Percentiles rank a stretch among this genome's conserved stretches.
Evolutionary conservation across 495 filamentous ascomycete genomes (phyloP).

Genomic region (Copromyces sp.): DNA sequence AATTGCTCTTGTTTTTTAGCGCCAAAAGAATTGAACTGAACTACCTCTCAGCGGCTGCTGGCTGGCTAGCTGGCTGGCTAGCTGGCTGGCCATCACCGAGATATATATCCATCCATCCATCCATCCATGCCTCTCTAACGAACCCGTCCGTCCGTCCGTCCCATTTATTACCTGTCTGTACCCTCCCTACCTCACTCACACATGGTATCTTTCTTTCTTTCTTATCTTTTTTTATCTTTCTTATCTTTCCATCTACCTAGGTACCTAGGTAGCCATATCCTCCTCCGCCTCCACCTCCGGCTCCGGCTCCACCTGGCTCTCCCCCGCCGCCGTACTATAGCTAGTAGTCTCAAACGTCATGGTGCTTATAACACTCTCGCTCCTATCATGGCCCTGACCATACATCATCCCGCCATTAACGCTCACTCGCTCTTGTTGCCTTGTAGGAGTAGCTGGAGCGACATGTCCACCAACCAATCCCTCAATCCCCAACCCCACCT

Average conservation of each 20-base stretch:
- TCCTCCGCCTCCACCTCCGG: too few species aligned
- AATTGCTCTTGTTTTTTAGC: too few species aligned
- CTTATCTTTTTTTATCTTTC: too few species aligned
- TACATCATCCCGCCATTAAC: neutral
- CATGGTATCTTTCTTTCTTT: too few species aligned
- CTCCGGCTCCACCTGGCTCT: neutral
- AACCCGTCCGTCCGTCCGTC: neutral
- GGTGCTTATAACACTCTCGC: neutral
- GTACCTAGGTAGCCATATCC: neutral
- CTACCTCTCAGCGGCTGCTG: too few species aligned
- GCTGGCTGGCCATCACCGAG: too few species aligned
- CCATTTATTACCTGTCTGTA: conserved; percentile 4
- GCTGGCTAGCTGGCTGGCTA: too few species aligned
- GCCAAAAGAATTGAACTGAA: too few species aligned
- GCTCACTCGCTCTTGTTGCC: conserved; percentile 9
- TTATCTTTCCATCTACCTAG: too few species aligned
- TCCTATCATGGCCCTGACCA: neutral
- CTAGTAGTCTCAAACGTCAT: neutral
- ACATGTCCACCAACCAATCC: conserved; percentile 19
- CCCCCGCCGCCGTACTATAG: neutral
- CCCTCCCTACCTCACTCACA: neutral
- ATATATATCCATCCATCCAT: neutral
- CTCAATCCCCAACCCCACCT: conserved; percentile 63
- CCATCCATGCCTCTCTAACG: neutral
- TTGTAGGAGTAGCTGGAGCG: too few species aligned